phyloP scores from a whole-genome alignment of 106 monocot genomes.

The Chionographis japonica region DNA sequence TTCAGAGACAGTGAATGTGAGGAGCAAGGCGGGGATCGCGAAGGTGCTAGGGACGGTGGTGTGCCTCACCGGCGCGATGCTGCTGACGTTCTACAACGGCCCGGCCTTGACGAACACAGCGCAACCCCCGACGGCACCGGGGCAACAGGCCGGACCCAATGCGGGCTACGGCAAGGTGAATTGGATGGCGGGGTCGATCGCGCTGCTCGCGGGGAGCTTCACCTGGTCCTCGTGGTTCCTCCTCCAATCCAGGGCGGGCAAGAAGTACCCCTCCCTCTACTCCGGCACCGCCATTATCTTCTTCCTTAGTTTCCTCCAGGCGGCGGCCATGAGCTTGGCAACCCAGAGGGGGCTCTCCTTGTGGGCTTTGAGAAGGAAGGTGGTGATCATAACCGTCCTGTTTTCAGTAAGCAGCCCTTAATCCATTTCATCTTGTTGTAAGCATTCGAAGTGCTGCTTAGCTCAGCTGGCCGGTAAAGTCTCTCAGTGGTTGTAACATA shows the following conservation, averaged over 20 bases:
- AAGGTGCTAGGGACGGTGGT: conserved; percentile 50
- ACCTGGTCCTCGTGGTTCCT: conserved; percentile 69
- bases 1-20: conserved; percentile 52
- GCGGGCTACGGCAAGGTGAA: conserved; percentile 1
- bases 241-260: conserved; percentile 44
- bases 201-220: conserved; percentile 32
- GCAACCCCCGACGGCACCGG: background rate
- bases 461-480: too few species aligned
- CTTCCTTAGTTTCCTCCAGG: conserved; percentile 67
- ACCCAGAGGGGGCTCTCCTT: conserved; percentile 31
- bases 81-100: conserved; percentile 68
- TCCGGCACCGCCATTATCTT: conserved; percentile 51
- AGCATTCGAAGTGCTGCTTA: too few species aligned
- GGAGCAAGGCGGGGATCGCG: conserved; percentile 35
- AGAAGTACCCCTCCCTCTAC: conserved; percentile 67
- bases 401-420: conserved; percentile 35
- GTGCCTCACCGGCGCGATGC: conserved; percentile 47
- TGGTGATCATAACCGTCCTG: conserved; percentile 45
- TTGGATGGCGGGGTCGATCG: conserved; percentile 46
- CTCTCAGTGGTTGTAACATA: too few species aligned
- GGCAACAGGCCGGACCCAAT: background rate
- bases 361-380: conserved; percentile 37
- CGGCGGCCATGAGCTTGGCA: conserved; percentile 25
- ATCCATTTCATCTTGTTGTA: background rate
- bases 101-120: conserved; percentile 29